Evolutionary conservation across 805 yeast species (phyloP).

Genomic region (Cyberlindnera suaveolens): DNA sequence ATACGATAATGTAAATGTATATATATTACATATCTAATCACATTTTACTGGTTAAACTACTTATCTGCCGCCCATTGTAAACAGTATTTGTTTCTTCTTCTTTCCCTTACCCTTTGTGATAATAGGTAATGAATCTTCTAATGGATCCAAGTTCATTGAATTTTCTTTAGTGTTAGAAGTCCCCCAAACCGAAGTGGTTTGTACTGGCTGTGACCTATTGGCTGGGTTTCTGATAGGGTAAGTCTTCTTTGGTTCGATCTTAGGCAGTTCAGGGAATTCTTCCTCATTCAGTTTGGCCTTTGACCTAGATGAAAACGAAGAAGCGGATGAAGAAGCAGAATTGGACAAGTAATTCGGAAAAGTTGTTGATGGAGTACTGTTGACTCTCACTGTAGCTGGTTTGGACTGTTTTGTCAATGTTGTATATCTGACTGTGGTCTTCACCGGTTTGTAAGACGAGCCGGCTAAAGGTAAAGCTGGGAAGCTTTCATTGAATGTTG

Average conservation of each 20-base stretch:
- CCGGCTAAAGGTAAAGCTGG: constrained; percentile 26
- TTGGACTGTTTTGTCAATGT: constrained; percentile 8
- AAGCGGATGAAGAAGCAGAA: constrained; percentile 15
- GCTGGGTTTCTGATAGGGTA: constrained; percentile 48
- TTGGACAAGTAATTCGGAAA: constrained; percentile 27
- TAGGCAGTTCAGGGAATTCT: constrained; percentile 45
- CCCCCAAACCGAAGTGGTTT: not conserved
- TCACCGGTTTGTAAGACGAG: constrained; percentile 14
- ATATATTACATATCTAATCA: not conserved
- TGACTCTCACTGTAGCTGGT: constrained; percentile 10
- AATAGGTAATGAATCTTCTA: constrained; percentile 18
- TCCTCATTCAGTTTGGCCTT: constrained; percentile 19
- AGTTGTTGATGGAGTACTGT: constrained; percentile 11
- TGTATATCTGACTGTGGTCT: constrained; percentile 17
- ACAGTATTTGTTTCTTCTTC: constrained; percentile 48
- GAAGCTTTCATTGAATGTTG: constrained; percentile 14
- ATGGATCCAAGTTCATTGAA: constrained; percentile 15
- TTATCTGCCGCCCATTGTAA: constrained; percentile 41
- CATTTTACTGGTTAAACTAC: not conserved
- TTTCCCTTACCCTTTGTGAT: constrained; percentile 28
- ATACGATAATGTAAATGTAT: constrained; percentile 8
- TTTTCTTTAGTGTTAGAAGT: constrained; percentile 1
- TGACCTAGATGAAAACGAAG: constrained; percentile 9
- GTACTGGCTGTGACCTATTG: not conserved
- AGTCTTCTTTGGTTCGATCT: constrained; percentile 34